Conservation (phyloP, 2,329 filamentous ascomycete species). For the Penicillium janthinellum region DNA sequence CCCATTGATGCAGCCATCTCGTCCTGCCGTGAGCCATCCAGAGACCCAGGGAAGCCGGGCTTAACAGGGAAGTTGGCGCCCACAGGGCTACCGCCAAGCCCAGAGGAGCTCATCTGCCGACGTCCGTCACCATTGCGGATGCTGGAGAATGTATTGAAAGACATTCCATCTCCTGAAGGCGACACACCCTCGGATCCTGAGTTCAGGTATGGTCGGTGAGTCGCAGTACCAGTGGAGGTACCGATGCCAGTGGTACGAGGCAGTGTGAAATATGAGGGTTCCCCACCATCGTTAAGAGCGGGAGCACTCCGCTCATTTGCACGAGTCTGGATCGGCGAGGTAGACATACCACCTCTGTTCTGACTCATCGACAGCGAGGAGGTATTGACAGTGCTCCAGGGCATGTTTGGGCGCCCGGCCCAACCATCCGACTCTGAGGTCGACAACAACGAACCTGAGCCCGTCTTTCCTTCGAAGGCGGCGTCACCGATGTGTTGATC, state of each 20-base stretch:
- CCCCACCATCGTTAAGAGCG: conserved; percentile 47
- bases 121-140: conserved; percentile 39
- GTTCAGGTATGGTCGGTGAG: conserved; percentile 39
- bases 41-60: conserved; percentile 30
- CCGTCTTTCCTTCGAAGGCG: conserved; percentile 59
- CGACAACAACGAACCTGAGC: conserved; percentile 68
- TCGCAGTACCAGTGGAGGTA: conserved; percentile 21
- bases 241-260: conserved; percentile 50
- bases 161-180: conserved; percentile 36
- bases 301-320: conserved; percentile 48
- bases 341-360: conserved; percentile 52
- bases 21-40: conserved; percentile 35
- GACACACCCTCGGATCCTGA: conserved; percentile 36
- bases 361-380: conserved; percentile 49
- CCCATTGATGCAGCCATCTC: conserved; percentile 32
- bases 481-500: conserved; percentile 34
- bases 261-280: conserved; percentile 51
- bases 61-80: conserved; percentile 36
- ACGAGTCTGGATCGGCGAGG: conserved; percentile 61
- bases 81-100: conserved; percentile 36
- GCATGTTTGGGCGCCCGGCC: conserved; percentile 53
- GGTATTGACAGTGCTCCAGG: conserved; percentile 61
- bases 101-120: conserved; percentile 34
- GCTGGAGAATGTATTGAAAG: conserved; percentile 33
- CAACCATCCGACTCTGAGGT: conserved; percentile 70